Evolutionary conservation across 2,329 filamentous ascomycete genomes (phyloP), one percentile per base, ranked within the genome.

Genomic region (Ophiostoma sp.): DNA sequence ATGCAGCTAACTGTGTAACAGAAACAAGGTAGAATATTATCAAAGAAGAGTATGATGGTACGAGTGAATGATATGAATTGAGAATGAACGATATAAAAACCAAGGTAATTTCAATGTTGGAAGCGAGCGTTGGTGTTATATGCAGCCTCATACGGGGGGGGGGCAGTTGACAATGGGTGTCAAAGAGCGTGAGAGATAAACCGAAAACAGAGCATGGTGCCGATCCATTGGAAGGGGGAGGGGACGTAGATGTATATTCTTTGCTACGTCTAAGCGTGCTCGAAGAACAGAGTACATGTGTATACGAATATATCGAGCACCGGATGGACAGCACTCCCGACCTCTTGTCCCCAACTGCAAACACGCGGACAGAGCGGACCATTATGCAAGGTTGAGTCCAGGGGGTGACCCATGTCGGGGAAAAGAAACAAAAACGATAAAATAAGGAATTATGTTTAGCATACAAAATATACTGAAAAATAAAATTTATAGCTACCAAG

Each of bases 311-410:
- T 23, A 57, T n/a, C 23, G 64, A 67, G 31, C 27, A 64, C 27
- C 33, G 60, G 31, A 64, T 35, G 17, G 60, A 36, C 31, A 35
- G 17, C 60, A 17, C 52, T 64, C 15, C 27, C 60, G 33, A 15
- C 60, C 17, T 64, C 60, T 36, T 20, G 31, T 64, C 60, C 60
- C 27, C 27, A 36, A 64, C 60, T 35, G 27, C 31, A 36, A 64
- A 36, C 27, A 64, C 60, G 13, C 60, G 27, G 60, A 33, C 60
- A 64, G 60, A 64, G 33, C 60, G 60, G 52, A 57, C n/a, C 57
- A 62, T 62, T 62, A 62, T 41, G 62, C 35, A 27, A 65, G 62
- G 35, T 65, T 17, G 62, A 65, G n/a, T 36, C 33, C 4, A 65
- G n/a, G 57, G 57, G 57, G 35, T 15, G 57, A 62, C 57, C 57